These are phyloP conservation scores for Fraxinus nigra DNA, from an alignment of 305 asterid species.

Conservation along the genomic window DNA sequence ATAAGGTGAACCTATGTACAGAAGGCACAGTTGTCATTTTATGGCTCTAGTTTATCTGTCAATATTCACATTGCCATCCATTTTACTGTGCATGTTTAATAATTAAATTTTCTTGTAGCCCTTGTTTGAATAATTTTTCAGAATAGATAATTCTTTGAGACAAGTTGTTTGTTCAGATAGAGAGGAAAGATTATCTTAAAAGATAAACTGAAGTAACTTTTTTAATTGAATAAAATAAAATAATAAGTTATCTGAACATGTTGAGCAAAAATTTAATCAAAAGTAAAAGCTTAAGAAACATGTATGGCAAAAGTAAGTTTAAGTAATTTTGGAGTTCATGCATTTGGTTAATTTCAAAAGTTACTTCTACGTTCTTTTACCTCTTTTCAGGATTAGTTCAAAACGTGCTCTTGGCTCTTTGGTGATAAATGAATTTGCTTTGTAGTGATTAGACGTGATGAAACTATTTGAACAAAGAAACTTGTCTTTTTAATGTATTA, in stretches of 20 bases:
- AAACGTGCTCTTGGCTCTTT: neutral
- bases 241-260: neutral
- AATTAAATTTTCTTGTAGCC: neutral
- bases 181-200: neutral
- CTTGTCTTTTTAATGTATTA: neutral
- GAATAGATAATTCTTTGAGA: neutral
- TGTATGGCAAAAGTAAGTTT: too few relatives aligned
- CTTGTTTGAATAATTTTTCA: neutral
- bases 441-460: neutral
- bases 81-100: too few relatives aligned
- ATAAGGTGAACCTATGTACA: constrained; percentile 23
- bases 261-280: neutral
- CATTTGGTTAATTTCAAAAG: neutral
- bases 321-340: neutral
- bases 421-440: neutral
- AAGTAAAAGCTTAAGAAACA: too few relatives aligned
- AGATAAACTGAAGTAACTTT: neutral
- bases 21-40: constrained; percentile 21
- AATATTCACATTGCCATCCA: neutral
- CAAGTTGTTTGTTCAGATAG: neutral
- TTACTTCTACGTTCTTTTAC: neutral
- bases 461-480: neutral
- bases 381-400: neutral
- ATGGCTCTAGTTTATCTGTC: constrained; percentile 16
- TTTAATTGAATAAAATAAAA: neutral